Conservation (phyloP, 345 rosid species). For the Eucalyptus sp. region DNA sequence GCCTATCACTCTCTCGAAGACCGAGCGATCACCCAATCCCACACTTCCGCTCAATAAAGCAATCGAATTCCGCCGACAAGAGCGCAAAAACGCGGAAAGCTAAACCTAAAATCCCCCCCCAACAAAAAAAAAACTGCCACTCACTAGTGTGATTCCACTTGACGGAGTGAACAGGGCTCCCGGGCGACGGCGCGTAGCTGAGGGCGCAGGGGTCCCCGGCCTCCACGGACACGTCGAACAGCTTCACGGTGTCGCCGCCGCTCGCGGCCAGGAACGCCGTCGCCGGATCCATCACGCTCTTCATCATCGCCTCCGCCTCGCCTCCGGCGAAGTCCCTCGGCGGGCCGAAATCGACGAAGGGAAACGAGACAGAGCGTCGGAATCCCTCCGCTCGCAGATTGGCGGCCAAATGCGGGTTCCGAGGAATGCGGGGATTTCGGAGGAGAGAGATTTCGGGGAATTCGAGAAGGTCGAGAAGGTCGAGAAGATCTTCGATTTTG, state of each 20-base stretch:
- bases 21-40: not conserved
- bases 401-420: not conserved
- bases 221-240: constrained; percentile 63
- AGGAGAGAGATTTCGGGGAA: not conserved
- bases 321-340: not conserved
- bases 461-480: not conserved
- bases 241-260: constrained; percentile 90
- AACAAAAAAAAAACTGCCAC: not conserved
- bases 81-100: not conserved
- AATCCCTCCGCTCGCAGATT: not conserved
- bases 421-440: not conserved
- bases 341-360: not conserved
- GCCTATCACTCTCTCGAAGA: not conserved
- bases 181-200: constrained; percentile 71
- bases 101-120: not conserved
- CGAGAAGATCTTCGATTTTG: not conserved
- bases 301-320: constrained; percentile 2
- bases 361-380: not conserved
- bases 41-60: not conserved
- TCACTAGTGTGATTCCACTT: constrained; percentile 96
- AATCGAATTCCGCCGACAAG: not conserved
- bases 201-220: constrained; percentile 72
- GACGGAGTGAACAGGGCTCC: constrained; percentile 64
- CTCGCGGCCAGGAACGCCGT: constrained; percentile 58
- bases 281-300: constrained; percentile 58